Percentiles rank a stretch among this genome's conserved stretches.
phyloP scores from a whole-genome alignment of 805 yeast genomes.

The Candida ponderosae region DNA sequence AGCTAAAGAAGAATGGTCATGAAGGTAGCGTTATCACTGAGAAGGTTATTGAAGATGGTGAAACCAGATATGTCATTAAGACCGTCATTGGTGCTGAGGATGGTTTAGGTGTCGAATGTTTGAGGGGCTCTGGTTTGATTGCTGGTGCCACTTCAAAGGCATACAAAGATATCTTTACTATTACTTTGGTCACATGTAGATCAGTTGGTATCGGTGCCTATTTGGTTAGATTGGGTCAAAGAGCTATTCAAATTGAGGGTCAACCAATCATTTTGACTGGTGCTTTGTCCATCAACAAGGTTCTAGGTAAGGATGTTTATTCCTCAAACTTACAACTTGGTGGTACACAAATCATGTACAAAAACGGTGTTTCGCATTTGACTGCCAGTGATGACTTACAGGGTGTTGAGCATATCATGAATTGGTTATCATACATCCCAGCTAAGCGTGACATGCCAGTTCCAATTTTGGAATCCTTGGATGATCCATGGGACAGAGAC shows the following conservation, averaged over 20 bases:
- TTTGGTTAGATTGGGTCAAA: conserved; percentile 94
- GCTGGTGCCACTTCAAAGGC: conserved; percentile 99
- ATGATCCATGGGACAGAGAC: conserved; percentile 91
- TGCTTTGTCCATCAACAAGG: conserved; percentile 97
- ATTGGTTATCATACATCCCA: conserved; percentile 94
- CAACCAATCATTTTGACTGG: conserved; percentile 98
- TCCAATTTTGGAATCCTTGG: conserved; percentile 68
- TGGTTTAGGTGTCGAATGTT: conserved; percentile 97
- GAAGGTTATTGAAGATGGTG: conserved; percentile 75
- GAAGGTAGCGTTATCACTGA: conserved; percentile 64
- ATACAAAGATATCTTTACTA: conserved; percentile 93
- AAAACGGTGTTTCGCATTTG: conserved; percentile 95
- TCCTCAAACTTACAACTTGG: conserved; percentile 96
- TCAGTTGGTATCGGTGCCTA: conserved; percentile 99
- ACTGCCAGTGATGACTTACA: conserved; percentile 96
- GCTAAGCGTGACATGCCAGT: conserved; percentile 84
- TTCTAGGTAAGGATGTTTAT: conserved; percentile 95
- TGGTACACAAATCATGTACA: conserved; percentile 98
- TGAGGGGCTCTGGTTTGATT: conserved; percentile 95
- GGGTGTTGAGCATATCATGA: conserved; percentile 90
- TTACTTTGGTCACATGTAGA: conserved; percentile 98
- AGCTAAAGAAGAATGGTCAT: conserved; percentile 52
- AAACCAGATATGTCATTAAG: conserved; percentile 71
- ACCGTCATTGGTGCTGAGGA: conserved; percentile 91
- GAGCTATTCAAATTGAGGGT: conserved; percentile 98